phyloP scores from a whole-genome alignment of 495 filamentous ascomycete genomes.

The Podospora sp. region DNA sequence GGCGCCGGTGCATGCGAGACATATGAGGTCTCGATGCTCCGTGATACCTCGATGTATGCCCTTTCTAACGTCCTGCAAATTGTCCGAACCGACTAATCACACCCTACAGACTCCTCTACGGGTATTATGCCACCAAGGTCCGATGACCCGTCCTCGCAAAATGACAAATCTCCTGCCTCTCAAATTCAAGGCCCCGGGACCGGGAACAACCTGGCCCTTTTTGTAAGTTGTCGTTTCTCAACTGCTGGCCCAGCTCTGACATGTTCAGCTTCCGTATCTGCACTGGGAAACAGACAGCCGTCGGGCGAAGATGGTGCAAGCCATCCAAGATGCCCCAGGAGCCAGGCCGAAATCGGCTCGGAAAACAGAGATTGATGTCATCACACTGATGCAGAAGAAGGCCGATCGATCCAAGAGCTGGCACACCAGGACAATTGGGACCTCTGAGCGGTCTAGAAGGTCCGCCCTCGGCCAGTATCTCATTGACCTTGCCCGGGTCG shows the following conservation, averaged over 20 bases:
- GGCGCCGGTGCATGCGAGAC: background rate
- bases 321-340: background rate
- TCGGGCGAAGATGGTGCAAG: background rate
- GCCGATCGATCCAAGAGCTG: background rate
- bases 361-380: background rate
- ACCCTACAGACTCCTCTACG: background rate
- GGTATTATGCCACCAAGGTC: background rate
- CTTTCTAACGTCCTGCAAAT: background rate
- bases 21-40: background rate
- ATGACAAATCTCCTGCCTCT: background rate
- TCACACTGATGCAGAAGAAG: background rate
- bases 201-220: background rate
- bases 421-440: background rate
- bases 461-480: conserved; percentile 1
- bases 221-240: background rate
- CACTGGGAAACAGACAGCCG: background rate
- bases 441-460: background rate
- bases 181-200: background rate
- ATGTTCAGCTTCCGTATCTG: background rate
- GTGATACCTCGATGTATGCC: background rate
- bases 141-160: background rate
- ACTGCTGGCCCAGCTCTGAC: too few species aligned
- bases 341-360: background rate
- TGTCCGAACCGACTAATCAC: too few species aligned
- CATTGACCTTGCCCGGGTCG: conserved; percentile 23